Base-by-base conservation (phyloP, 441 rosid species). In the Gossypium gossypioides region DNA sequence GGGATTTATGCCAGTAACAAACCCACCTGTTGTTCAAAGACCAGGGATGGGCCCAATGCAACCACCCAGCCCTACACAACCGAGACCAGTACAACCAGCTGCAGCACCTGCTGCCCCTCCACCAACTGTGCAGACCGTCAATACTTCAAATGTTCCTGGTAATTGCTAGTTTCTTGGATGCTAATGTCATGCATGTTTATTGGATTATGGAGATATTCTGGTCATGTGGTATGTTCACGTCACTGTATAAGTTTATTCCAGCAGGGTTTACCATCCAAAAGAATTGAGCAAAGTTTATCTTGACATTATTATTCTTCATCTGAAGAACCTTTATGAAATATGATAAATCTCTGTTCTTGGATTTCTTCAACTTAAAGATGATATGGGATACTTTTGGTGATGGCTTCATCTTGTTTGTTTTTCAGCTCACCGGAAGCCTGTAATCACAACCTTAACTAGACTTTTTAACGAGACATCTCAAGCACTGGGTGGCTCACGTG, bases 381-480 rank as follows among this genome's bases (percentile, higher is more conserved):
- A 44, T 44, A n/a, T 24, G 8, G 10, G 13, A n/a, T 25, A 48
- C 3, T 46, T 66, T 25, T 25, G 57, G 8, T 67, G 18, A 67
- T 48, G 24, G 12, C 57, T 71, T 32, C 9, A 25, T 19, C 67
- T 25, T 64, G 25, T 37, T 52, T 72, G 60, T 29, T 73, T 52
- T 87, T 46, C 91, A 96, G 98, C 88, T 63, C 90, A 85, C 80
- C 93, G 86, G 79, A 90, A 74, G 76, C 83, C 89, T 64, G 90
- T 89, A 64, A 77, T 96, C 68, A 57, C 82, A 57, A 89, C 98
- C 44, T 79, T 93, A 84, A 86, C 92, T 7, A 89, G 98, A 84
- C 93, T 96, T 22, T 96, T 86, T 77, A 87, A 85, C 2, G 98
- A 96, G 93, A 93, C 99, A 66, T 87, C 97, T 42, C 96, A 93